phyloP scores from a whole-genome alignment of 1,284 basidiomycete genomes.

The Leccinum cinnamomeum region DNA sequence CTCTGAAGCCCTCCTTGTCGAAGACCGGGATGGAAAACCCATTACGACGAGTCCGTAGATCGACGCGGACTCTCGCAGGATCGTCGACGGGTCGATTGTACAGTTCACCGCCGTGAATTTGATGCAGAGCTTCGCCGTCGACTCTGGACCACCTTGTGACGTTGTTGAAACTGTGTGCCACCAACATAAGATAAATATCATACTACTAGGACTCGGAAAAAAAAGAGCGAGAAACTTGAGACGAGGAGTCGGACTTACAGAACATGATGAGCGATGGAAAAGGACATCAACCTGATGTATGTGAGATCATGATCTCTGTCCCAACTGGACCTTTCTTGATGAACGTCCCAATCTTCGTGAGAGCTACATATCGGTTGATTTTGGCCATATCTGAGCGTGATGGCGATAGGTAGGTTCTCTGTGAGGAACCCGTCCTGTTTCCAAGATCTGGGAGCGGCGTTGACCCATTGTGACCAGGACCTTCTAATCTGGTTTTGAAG shows the following conservation, averaged over 20 bases:
- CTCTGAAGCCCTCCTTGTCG: not conserved
- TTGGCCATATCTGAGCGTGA: slow-evolving; percentile 8
- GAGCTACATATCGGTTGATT: slow-evolving; percentile 5
- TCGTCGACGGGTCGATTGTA: not conserved
- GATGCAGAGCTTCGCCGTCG: not conserved
- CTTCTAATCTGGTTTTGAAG: not conserved
- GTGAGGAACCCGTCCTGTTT: slow-evolving; percentile 3
- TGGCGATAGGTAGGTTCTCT: slow-evolving; percentile 1
- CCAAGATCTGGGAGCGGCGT: not conserved
- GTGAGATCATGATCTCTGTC: not conserved
- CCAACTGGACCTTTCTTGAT: not conserved
- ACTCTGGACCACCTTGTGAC: not conserved
- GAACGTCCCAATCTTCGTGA: not conserved
- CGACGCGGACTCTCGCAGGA: not conserved
- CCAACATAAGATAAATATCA: too few species aligned
- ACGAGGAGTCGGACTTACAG: not conserved
- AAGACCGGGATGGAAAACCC: slow-evolving; percentile 1
- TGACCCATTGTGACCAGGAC: not conserved
- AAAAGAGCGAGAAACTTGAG: too few species aligned
- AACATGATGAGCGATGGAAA: slow-evolving; percentile 7
- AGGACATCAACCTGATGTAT: not conserved
- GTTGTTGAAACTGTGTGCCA: slow-evolving; percentile 1
- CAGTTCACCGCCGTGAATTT: not conserved
- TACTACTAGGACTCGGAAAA: too few species aligned
- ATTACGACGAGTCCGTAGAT: not conserved